Evolutionary conservation across 1,139 yeast genomes (phyloP).

Genomic region (Kodamaea anthophila): DNA sequence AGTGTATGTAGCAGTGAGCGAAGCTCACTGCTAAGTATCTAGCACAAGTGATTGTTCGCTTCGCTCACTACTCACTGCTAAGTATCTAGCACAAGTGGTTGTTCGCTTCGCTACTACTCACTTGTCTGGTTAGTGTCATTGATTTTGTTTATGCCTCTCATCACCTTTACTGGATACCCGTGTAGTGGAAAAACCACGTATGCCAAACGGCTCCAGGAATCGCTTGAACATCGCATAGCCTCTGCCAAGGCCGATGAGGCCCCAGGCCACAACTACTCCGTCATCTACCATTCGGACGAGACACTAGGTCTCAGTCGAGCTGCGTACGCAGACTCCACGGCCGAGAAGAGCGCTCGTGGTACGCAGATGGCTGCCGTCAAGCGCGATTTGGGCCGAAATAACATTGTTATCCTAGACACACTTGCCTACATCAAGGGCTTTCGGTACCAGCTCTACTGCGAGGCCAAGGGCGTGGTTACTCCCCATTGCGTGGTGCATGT

Average conservation of each 20-base stretch:
- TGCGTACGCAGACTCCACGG: slow-evolving; percentile 59
- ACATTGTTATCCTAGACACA: slow-evolving; percentile 78
- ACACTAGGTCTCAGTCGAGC: slow-evolving; percentile 64
- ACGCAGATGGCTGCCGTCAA: slow-evolving; percentile 85
- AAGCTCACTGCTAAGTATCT: too few relatives aligned
- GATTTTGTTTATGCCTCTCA: slow-evolving; percentile 82
- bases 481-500: slow-evolving; percentile 81
- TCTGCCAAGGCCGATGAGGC: slow-evolving; percentile 27
- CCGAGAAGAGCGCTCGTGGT: slow-evolving; percentile 80
- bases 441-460: slow-evolving; percentile 89
- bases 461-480: slow-evolving; percentile 78
- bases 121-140: too few relatives aligned
- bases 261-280: slow-evolving; percentile 50
- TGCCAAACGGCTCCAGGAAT: slow-evolving; percentile 49
- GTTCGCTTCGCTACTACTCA: too few relatives aligned
- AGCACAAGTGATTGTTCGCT: too few relatives aligned
- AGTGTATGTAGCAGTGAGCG: too few relatives aligned
- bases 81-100: too few relatives aligned
- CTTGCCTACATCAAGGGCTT: slow-evolving; percentile 92
- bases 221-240: slow-evolving; percentile 44
- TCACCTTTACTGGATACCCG: slow-evolving; percentile 81
- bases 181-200: slow-evolving; percentile 77
- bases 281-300: slow-evolving; percentile 73
- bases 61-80: too few relatives aligned
- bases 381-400: slow-evolving; percentile 62